phyloP scores from a whole-genome alignment of 768 basidiomycete genomes.

The Pisolithus marmoratus region DNA sequence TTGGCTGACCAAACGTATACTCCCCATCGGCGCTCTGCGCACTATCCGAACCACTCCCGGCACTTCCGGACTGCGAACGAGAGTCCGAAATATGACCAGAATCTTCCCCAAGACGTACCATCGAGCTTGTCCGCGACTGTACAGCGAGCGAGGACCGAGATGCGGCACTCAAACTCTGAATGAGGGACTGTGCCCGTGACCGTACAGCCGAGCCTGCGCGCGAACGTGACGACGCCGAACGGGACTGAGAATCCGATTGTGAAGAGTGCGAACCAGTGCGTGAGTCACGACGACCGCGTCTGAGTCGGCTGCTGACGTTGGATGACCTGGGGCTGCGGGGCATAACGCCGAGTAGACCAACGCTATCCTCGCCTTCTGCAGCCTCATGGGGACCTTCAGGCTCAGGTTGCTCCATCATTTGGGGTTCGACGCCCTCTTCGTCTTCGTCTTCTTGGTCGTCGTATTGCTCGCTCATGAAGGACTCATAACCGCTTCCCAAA shows the following conservation, averaged over 20 bases:
- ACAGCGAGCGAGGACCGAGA: constrained; percentile 51
- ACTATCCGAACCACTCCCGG: constrained; percentile 47
- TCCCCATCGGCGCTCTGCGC: constrained; percentile 53
- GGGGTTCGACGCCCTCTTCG: constrained; percentile 27
- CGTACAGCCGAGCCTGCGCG: constrained; percentile 49
- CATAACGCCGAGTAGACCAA: constrained; percentile 50
- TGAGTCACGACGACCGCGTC: constrained; percentile 29
- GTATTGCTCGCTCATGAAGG: constrained; percentile 23
- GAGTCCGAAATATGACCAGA: constrained; percentile 30
- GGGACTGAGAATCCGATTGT: constrained; percentile 18
- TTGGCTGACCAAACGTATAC: constrained; percentile 66
- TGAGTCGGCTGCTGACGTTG: constrained; percentile 31
- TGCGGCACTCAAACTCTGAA: constrained; percentile 58
- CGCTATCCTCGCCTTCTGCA: constrained; percentile 57
- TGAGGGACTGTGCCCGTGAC: constrained; percentile 60
- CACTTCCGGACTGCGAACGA: constrained; percentile 40
- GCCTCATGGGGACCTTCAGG: constrained; percentile 53
- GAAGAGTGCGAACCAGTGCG: constrained; percentile 30
- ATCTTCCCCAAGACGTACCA: constrained; percentile 61
- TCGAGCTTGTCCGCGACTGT: constrained; percentile 56
- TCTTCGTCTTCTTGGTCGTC: constrained; percentile 29
- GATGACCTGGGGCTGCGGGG: constrained; percentile 44
- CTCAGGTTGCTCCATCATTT: constrained; percentile 38
- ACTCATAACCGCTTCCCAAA: constrained; percentile 24
- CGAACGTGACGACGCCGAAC: constrained; percentile 30